Evolutionary conservation across 2,329 filamentous ascomycete genomes (phyloP), one percentile per base, ranked within the genome.

Genomic region (Colletotrichum acutatum): DNA sequence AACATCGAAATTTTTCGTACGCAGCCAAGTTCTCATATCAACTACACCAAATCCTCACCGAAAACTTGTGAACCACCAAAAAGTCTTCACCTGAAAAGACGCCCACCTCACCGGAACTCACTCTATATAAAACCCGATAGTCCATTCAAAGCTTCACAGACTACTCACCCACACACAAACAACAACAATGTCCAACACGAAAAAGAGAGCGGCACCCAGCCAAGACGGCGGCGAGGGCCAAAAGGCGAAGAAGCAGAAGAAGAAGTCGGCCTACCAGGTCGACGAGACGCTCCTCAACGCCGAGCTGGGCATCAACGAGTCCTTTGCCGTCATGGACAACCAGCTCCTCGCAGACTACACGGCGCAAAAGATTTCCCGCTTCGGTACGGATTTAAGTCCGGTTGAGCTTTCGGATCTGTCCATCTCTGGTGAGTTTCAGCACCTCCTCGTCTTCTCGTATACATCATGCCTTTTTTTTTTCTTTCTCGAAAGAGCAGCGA

Each of bases 361-460:
- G 74, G 93, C 93, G 7, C 92, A 97, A 79, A 90, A 93, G 79
- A 92, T 94, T 66, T 90, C 89, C 75, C 89, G 93, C 28, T 97
- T 96, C 79, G 94, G 95, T 66, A 90, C 90, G 32, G 93, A 98
- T 65, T 82, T 98, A 78, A 98, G 94, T 77, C 86, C 91, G 0
- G 89, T 98, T 53, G 97, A 99, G 83, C 85, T 97, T 37, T 92
- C 94, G 69, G 95, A 98, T 80, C 86, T 94, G 78, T 92, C 93
- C 68, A 87, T 98, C 65, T 91, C 94, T 76, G 92, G 94, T 95
- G 87, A 77, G 86, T 68, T 34, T 26, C 66, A 5, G n/a, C 24
- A 14, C 26, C 56, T 24, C 6, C 3, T n/a, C 11, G 1, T 32
- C 8, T 26, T 58, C 60, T 49, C 24, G 22, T 19, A 5, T 37